phyloP scores from a whole-genome alignment of 176 grass and related monocot genomes.

The Zizania latifolia region DNA sequence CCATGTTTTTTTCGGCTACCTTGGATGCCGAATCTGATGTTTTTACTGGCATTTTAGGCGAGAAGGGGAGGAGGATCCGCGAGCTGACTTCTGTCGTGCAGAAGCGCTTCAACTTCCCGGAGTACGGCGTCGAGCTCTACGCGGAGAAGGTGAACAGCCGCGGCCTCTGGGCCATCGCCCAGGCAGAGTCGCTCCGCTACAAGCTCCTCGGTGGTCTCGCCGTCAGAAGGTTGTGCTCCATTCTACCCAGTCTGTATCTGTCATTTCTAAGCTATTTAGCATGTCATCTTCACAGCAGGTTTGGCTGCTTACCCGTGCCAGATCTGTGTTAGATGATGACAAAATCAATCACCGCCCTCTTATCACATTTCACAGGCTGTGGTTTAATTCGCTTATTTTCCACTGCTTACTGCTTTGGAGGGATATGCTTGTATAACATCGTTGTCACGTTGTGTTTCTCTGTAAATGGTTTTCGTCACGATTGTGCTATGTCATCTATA shows the following conservation, averaged over 20 bases:
- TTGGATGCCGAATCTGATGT: neutral
- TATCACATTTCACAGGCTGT: neutral
- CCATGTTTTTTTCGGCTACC: neutral
- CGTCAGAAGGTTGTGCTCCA: constrained; percentile 53
- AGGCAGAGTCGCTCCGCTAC: constrained; percentile 82
- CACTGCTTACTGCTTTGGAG: constrained; percentile 32
- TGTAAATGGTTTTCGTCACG: too few species aligned
- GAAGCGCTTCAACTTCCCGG: constrained; percentile 80
- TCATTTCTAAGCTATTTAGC: neutral
- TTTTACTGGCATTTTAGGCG: constrained; percentile 18
- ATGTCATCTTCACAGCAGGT: constrained; percentile 75
- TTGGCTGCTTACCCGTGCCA: constrained; percentile 23
- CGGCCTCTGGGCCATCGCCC: constrained; percentile 75
- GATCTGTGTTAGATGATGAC: constrained; percentile 72
- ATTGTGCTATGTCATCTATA: constrained; percentile 67
- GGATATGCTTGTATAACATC: constrained; percentile 17
- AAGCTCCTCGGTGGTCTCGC: constrained; percentile 82
- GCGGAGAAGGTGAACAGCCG: constrained; percentile 83
- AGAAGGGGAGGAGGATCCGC: constrained; percentile 66
- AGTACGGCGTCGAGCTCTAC: constrained; percentile 67
- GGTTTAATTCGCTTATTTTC: neutral
- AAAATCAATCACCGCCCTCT: constrained; percentile 24
- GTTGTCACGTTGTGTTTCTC: neutral
- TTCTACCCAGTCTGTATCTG: neutral
- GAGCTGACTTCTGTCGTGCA: constrained; percentile 69